Conservation (phyloP, 495 filamentous ascomycete genomes). For the Penicillium coprophilum region DNA sequence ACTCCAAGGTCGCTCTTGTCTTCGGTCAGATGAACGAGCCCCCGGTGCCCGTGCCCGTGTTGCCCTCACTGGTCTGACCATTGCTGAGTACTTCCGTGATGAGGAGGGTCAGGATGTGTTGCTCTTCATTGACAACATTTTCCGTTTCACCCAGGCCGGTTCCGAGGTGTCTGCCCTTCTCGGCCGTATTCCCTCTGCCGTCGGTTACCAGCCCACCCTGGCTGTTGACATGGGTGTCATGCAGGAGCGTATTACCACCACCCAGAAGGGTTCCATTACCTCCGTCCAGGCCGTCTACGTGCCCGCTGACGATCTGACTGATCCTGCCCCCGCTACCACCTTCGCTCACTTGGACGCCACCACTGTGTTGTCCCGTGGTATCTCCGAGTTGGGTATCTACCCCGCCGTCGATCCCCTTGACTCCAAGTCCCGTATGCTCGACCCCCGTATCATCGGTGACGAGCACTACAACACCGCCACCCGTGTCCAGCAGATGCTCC, state of each 20-base stretch:
- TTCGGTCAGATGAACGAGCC: conserved; percentile 99
- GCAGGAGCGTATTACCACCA: conserved; percentile 99
- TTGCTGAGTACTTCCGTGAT: conserved; percentile 97
- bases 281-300: conserved; percentile 99
- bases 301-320: conserved; percentile 99
- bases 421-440: conserved; percentile 99
- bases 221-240: conserved; percentile 99
- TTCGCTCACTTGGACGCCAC: conserved; percentile 99
- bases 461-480: conserved; percentile 96
- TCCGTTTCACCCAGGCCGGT: conserved; percentile 99
- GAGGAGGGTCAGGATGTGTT: conserved; percentile 98
- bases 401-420: conserved; percentile 99
- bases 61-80: conserved; percentile 87
- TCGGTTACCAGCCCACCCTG: conserved; percentile 99
- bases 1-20: conserved; percentile 98
- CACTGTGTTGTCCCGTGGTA: conserved; percentile 99
- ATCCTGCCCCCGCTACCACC: conserved; percentile 98
- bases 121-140: conserved; percentile 99
- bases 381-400: conserved; percentile 99
- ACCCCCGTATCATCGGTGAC: conserved; percentile 95
- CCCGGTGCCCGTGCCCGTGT: conserved; percentile 99
- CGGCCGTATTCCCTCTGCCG: conserved; percentile 99
- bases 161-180: conserved; percentile 99
- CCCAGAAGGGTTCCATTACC: conserved; percentile 98
- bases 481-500: conserved; percentile 96